phyloP scores from a whole-genome alignment of 495 filamentous ascomycete species.

The Hypoxylon cercidicola region DNA sequence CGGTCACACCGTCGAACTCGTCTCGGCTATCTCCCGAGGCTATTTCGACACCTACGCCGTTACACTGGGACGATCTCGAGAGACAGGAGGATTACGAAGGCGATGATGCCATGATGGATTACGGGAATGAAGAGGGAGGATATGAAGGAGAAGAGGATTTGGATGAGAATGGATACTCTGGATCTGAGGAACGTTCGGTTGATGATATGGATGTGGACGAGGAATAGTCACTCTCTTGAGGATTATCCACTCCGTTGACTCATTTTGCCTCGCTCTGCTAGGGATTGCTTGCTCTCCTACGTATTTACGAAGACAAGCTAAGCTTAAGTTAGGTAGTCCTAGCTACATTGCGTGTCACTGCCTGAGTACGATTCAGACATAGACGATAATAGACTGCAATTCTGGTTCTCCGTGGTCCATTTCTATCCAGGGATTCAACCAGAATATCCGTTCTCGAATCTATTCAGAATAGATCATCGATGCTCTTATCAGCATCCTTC shows the following conservation, averaged over 20 bases:
- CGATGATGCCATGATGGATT: slow-evolving; percentile 8
- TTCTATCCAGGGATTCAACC: too few relatives aligned
- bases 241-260: too few relatives aligned
- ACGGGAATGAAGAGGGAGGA: slow-evolving; percentile 23
- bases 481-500: slow-evolving; percentile 89
- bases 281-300: too few relatives aligned
- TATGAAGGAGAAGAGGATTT: slow-evolving; percentile 29
- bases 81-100: slow-evolving; percentile 28
- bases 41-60: slow-evolving; percentile 46
- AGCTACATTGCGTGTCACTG: too few relatives aligned
- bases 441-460: too few relatives aligned
- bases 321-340: too few relatives aligned
- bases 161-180: slow-evolving; percentile 29
- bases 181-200: slow-evolving; percentile 17
- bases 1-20: neutral
- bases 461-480: slow-evolving; percentile 82
- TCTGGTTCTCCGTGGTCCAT: too few relatives aligned
- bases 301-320: too few relatives aligned
- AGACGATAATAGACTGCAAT: too few relatives aligned
- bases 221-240: neutral
- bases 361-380: too few relatives aligned
- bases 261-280: too few relatives aligned
- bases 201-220: slow-evolving; percentile 33
- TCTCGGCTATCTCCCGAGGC: neutral
- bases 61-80: slow-evolving; percentile 44